Percentiles rank a stretch among this genome's conserved stretches.
Conservation (phyloP, 352 stramenopile genomes). For the Phytopythium chamaehyphon region DNA sequence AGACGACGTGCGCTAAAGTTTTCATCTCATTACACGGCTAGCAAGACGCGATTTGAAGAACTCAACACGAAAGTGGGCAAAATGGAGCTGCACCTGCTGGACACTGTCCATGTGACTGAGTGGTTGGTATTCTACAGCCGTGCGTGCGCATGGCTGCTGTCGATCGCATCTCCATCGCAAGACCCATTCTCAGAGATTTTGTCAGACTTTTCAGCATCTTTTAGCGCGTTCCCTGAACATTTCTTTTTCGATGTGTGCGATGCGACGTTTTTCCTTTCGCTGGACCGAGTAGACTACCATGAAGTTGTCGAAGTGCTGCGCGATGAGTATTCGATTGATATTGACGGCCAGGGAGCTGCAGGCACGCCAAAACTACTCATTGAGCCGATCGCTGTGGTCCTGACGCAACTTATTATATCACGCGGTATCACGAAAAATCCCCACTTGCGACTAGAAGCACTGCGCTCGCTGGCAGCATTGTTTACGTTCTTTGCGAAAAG, state of each 20-base stretch:
- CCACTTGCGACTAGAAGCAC: slow-evolving; percentile 59
- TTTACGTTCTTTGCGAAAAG: slow-evolving; percentile 58
- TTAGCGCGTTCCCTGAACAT: slow-evolving; percentile 60
- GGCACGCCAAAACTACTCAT: slow-evolving; percentile 14
- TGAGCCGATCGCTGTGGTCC: slow-evolving; percentile 57
- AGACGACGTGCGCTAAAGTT: slow-evolving; percentile 28
- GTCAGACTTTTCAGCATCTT: slow-evolving; percentile 36
- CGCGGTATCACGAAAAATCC: slow-evolving; percentile 62
- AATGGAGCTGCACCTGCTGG: slow-evolving; percentile 56
- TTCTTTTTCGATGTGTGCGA: slow-evolving; percentile 77
- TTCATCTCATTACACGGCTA: slow-evolving; percentile 56
- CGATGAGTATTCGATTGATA: slow-evolving; percentile 8
- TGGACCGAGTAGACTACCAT: slow-evolving; percentile 21
- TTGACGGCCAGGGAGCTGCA: not conserved
- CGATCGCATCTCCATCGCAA: slow-evolving; percentile 26
- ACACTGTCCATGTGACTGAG: slow-evolving; percentile 40
- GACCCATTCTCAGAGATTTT: slow-evolving; percentile 41
- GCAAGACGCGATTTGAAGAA: slow-evolving; percentile 48
- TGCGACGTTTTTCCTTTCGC: slow-evolving; percentile 45
- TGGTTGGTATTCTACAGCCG: slow-evolving; percentile 59
- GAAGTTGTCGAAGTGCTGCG: slow-evolving; percentile 16
- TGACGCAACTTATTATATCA: slow-evolving; percentile 51
- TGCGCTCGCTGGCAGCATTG: slow-evolving; percentile 50
- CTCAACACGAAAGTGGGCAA: slow-evolving; percentile 41
- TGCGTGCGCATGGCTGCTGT: slow-evolving; percentile 53